phyloP scores from a whole-genome alignment of 1,284 basidiomycete genomes.

The Phylloporus sp. region DNA sequence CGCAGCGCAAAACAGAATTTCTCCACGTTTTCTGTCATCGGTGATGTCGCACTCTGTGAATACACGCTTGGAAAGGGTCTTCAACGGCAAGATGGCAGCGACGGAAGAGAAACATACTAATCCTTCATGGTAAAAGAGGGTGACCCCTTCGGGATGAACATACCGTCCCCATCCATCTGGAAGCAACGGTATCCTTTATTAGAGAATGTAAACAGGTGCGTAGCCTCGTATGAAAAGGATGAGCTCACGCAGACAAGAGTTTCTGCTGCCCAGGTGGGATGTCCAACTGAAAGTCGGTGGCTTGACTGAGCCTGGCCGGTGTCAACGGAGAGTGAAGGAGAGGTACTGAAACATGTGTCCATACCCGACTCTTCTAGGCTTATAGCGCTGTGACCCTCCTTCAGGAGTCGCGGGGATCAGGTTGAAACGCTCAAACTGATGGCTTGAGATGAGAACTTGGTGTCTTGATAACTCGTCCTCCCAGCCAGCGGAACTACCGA shows the following conservation, averaged over 20 bases:
- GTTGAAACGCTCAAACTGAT: background rate
- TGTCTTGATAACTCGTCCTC: background rate
- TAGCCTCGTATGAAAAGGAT: background rate
- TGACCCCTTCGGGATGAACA: constrained; percentile 26
- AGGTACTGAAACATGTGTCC: background rate
- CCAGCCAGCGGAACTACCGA: background rate
- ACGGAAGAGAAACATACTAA: constrained; percentile 12
- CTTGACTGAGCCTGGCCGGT: constrained; percentile 9
- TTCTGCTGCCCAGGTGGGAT: constrained; percentile 19
- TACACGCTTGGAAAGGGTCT: constrained; percentile 17
- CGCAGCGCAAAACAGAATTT: constrained; percentile 7
- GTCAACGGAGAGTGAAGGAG: background rate
- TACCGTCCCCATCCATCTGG: constrained; percentile 13
- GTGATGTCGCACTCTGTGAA: constrained; percentile 24
- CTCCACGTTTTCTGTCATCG: background rate
- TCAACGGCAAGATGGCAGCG: too few relatives aligned
- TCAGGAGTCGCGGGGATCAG: constrained; percentile 19
- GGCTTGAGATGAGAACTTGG: background rate
- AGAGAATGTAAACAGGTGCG: background rate
- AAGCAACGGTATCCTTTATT: constrained; percentile 9
- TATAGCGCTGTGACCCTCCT: constrained; percentile 20
- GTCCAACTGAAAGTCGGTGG: background rate
- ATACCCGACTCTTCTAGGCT: constrained; percentile 5
- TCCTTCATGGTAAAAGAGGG: constrained; percentile 18
- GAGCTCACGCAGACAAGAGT: constrained; percentile 17